These are phyloP conservation scores for Leccinum olivaceopallidum DNA, from an alignment of 768 basidiomycete species.

Conservation along the genomic window DNA sequence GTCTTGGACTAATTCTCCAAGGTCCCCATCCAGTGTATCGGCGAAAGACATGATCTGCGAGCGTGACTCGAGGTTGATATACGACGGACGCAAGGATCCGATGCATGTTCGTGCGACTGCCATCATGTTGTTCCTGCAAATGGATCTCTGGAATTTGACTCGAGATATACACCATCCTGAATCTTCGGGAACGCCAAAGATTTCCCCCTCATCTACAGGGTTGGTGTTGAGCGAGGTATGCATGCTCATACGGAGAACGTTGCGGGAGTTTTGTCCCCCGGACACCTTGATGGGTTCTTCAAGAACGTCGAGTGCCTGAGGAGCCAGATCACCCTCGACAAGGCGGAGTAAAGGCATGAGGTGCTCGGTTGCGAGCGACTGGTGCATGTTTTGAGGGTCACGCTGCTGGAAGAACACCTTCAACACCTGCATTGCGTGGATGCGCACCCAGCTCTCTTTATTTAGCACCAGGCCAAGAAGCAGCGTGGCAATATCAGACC, in stretches of 20 bases:
- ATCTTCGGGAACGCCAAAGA: slow-evolving; percentile 80
- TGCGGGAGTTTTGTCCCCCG: slow-evolving; percentile 74
- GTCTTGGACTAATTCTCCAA: slow-evolving; percentile 78
- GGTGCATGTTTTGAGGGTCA: slow-evolving; percentile 72
- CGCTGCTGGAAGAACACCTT: slow-evolving; percentile 87
- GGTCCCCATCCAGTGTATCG: slow-evolving; percentile 53
- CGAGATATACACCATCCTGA: slow-evolving; percentile 89
- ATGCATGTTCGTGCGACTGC: slow-evolving; percentile 87
- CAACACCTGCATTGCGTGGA: slow-evolving; percentile 83
- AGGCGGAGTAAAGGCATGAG: slow-evolving; percentile 90
- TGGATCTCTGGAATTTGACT: slow-evolving; percentile 55
- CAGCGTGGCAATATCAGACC: slow-evolving; percentile 80
- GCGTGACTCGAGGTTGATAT: slow-evolving; percentile 71
- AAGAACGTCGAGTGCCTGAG: slow-evolving; percentile 88
- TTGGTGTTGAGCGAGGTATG: slow-evolving; percentile 49
- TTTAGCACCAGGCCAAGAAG: slow-evolving; percentile 89
- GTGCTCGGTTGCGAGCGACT: slow-evolving; percentile 78
- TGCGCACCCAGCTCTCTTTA: slow-evolving; percentile 74
- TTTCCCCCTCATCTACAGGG: slow-evolving; percentile 58
- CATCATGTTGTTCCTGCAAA: slow-evolving; percentile 75
- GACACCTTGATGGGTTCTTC: slow-evolving; percentile 86
- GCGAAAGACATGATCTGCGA: slow-evolving; percentile 35
- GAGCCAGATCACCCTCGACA: slow-evolving; percentile 82
- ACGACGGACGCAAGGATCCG: slow-evolving; percentile 64
- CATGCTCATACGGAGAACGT: slow-evolving; percentile 93